Conservation (phyloP, 768 basidiomycete species). For the Mycena vitilis region DNA sequence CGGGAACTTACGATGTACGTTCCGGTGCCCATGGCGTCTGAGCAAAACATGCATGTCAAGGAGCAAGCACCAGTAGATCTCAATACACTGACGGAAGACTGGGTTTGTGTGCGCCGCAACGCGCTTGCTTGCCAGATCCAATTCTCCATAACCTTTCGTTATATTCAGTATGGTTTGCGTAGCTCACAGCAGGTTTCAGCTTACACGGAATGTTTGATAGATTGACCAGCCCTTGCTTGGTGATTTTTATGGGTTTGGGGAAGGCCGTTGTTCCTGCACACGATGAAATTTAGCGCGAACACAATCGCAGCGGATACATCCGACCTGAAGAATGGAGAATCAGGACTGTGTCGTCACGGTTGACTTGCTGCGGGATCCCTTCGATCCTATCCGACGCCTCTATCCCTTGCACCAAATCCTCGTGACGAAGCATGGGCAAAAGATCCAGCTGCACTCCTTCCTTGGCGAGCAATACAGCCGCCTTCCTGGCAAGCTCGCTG, state of each 20-base stretch:
- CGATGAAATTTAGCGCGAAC: neutral
- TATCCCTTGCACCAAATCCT: neutral
- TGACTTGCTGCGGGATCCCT: neutral
- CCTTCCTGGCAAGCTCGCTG: neutral
- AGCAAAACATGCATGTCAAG: neutral
- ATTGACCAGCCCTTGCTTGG: slow-evolving; percentile 16
- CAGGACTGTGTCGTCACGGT: neutral
- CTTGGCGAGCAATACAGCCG: slow-evolving; percentile 12
- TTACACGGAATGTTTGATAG: slow-evolving; percentile 23
- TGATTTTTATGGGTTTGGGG: slow-evolving; percentile 18
- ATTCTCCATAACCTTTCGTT: slow-evolving; percentile 17
- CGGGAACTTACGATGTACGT: slow-evolving; percentile 13
- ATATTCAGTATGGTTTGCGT: no score
- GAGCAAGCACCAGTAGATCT: neutral
- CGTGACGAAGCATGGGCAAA: slow-evolving; percentile 3
- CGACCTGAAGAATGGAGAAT: slow-evolving; percentile 25
- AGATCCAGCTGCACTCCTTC: slow-evolving; percentile 9
- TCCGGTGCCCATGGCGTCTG: slow-evolving; percentile 20
- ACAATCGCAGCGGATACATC: neutral
- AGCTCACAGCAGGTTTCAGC: neutral
- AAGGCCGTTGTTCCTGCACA: slow-evolving; percentile 12
- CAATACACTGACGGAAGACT: slow-evolving; percentile 12
- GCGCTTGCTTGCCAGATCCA: slow-evolving; percentile 12
- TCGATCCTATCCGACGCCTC: neutral
- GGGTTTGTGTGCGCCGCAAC: slow-evolving; percentile 22